These are phyloP conservation scores for Globisporangium mamillatum DNA, from an alignment of 352 stramenopile genomes.

Conservation along the genomic window DNA sequence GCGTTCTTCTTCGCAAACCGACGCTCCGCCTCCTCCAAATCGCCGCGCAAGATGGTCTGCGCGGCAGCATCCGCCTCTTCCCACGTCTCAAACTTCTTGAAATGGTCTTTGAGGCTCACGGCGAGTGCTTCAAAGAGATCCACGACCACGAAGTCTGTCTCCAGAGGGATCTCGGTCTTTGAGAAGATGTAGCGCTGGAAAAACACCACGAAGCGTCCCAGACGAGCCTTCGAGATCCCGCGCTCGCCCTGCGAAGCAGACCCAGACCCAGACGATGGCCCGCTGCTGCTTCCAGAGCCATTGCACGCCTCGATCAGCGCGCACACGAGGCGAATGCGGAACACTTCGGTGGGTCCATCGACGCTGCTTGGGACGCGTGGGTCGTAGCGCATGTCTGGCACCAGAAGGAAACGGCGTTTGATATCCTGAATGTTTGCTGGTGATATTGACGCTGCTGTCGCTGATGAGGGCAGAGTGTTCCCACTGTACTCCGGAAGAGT, in stretches of 20 bases:
- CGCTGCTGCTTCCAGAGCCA: slow-evolving; percentile 6
- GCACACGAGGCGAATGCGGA: slow-evolving; percentile 94
- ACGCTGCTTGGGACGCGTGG: slow-evolving; percentile 86
- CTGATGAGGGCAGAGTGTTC: slow-evolving; percentile 18
- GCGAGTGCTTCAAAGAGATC: slow-evolving; percentile 77
- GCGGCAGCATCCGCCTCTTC: slow-evolving; percentile 66
- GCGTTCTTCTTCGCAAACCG: slow-evolving; percentile 62
- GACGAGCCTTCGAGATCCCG: slow-evolving; percentile 75
- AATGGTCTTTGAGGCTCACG: slow-evolving; percentile 57
- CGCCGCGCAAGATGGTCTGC: slow-evolving; percentile 46
- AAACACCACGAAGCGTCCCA: slow-evolving; percentile 90
- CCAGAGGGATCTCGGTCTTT: slow-evolving; percentile 92
- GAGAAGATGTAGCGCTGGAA: slow-evolving; percentile 97
- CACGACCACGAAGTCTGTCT: slow-evolving; percentile 91
- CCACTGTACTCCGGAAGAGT: slow-evolving; percentile 54
- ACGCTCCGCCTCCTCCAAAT: slow-evolving; percentile 71
- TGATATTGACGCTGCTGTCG: not conserved
- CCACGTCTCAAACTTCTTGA: slow-evolving; percentile 71
- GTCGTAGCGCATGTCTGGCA: slow-evolving; percentile 79
- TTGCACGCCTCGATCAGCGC: slow-evolving; percentile 89
- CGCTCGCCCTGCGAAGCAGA: slow-evolving; percentile 61
- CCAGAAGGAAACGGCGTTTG: slow-evolving; percentile 60
- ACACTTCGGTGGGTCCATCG: slow-evolving; percentile 91
- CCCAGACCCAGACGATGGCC: not conserved
- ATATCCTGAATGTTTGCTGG: slow-evolving; percentile 47